Base-by-base conservation (phyloP, 495 filamentous ascomycete genomes). In the Hypoxylon crocopeplum region DNA sequence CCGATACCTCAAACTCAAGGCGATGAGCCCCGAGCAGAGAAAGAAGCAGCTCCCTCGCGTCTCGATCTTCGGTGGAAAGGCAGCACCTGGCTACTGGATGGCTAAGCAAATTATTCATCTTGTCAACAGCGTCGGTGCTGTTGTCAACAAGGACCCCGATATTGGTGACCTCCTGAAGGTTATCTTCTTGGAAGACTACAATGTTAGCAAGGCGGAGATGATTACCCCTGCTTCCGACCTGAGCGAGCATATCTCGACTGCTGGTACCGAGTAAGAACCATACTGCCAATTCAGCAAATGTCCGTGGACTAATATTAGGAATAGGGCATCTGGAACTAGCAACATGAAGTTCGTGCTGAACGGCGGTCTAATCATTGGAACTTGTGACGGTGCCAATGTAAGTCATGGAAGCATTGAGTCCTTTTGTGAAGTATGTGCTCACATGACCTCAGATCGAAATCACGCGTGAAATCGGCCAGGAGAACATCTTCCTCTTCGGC, bases 311-410 rank as follows among this genome's bases (percentile, higher is more conserved):
- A 36, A 70, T 17, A 17, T 36, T 3, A 7, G 4, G 5, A 8
- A 37, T 37, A 80, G 77, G 68, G 82, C 82, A 0, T 81, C 77
- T 32, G 82, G 82, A 54, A 84, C 82, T 10, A 83, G 80, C 60
- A 98, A 98, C 84, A 98, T 98, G 94, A 98, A 98, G 72, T 98
- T 98, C 67, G 93, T 97, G 10, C 79, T 98, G 64, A 98, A 98
- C 66, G 94, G 94, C 52, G 94, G 94, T 34, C 77, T 98, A 51
- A 95, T 98, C 59, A 98, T 98, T 51, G 94, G 94, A 69, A 98
- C 94, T 30, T 97, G 92, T 71, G 94, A 98, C 67, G 94, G 94
- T 68, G 94, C 94, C 50, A 98, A 98, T 62, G 92, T 96, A 80
- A 82, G 87, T 79, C 29, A n/a, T 22, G 19, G 7, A 16, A 11